A percentile compares a stretch with the other conserved stretches of the same genome.
phyloP scores from a whole-genome alignment of 2,329 filamentous ascomycete genomes.

The Stagonosporopsis cucurbitacearum region DNA sequence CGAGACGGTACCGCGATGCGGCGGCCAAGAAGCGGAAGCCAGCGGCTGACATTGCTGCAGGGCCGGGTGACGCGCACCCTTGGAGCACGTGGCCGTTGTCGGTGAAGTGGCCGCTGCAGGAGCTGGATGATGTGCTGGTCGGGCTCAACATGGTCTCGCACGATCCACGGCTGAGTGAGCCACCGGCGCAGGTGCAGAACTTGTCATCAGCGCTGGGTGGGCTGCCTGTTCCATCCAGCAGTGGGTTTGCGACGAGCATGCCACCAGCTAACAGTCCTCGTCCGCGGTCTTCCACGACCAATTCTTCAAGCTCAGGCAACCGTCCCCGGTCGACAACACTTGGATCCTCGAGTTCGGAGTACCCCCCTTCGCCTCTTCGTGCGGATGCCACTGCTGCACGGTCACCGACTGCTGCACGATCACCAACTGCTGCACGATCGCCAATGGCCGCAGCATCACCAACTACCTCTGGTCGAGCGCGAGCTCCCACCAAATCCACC shows the following conservation, averaged over 20 bases:
- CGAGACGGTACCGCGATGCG: slow-evolving; percentile 8
- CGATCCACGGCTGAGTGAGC: neutral
- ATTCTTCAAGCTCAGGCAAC: neutral
- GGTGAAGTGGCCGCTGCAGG: neutral
- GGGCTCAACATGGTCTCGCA: neutral
- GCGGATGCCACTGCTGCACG: neutral
- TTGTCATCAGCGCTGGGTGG: neutral
- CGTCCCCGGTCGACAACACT: neutral
- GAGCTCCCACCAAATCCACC: neutral
- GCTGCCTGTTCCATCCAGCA: neutral
- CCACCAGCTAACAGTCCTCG: neutral
- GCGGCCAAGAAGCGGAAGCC: neutral
- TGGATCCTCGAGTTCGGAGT: neutral
- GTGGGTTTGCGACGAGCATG: neutral
- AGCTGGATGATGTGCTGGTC: neutral
- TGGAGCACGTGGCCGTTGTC: slow-evolving; percentile 6
- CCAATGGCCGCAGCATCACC: neutral
- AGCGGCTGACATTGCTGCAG: neutral
- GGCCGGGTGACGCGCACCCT: slow-evolving; percentile 2
- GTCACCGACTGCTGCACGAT: neutral
- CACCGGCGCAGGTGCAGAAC: neutral
- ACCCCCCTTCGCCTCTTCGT: neutral
- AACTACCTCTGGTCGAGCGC: neutral
- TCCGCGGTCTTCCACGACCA: neutral
- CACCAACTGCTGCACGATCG: neutral